Conservation (phyloP, 805 yeast genomes). For the Scheffersomyces coipomensis region DNA sequence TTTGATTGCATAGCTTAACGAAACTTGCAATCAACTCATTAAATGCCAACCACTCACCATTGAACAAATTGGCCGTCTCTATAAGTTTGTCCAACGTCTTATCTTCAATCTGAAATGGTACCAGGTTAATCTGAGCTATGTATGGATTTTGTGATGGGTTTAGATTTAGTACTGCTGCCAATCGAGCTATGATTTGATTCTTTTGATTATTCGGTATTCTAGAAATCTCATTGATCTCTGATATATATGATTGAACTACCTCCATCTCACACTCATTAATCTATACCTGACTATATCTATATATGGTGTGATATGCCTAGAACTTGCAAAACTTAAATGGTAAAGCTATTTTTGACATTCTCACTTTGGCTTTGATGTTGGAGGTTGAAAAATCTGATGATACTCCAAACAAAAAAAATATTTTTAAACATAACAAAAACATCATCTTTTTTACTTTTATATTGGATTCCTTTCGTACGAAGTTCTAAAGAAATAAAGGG, state of each 20-base stretch:
- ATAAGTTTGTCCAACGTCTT: slow-evolving; percentile 14
- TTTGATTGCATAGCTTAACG: slow-evolving; percentile 45
- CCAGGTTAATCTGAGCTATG: slow-evolving; percentile 21
- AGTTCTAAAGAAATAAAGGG: too few species aligned
- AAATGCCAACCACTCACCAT: slow-evolving; percentile 46
- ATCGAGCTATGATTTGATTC: slow-evolving; percentile 12
- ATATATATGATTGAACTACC: slow-evolving; percentile 1
- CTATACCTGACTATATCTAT: too few species aligned
- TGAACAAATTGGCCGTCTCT: slow-evolving; percentile 16
- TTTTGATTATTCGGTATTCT: slow-evolving; percentile 4
- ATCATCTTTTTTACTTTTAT: too few species aligned
- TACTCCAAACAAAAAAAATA: too few species aligned
- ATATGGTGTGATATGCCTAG: too few species aligned
- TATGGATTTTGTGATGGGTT: slow-evolving; percentile 24
- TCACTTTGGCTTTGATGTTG: too few species aligned
- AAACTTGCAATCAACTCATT: slow-evolving; percentile 45
- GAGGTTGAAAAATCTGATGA: too few species aligned
- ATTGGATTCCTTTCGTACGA: too few species aligned
- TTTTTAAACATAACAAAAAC: too few species aligned
- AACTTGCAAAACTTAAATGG: too few species aligned
- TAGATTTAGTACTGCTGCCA: slow-evolving; percentile 21
- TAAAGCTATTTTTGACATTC: too few species aligned
- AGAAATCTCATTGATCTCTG: slow-evolving; percentile 4
- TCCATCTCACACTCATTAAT: too few species aligned
- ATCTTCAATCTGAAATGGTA: slow-evolving; percentile 11